These are phyloP conservation scores for Mycena leptocephala DNA, from an alignment of 768 basidiomycete species.

Conservation along the genomic window DNA sequence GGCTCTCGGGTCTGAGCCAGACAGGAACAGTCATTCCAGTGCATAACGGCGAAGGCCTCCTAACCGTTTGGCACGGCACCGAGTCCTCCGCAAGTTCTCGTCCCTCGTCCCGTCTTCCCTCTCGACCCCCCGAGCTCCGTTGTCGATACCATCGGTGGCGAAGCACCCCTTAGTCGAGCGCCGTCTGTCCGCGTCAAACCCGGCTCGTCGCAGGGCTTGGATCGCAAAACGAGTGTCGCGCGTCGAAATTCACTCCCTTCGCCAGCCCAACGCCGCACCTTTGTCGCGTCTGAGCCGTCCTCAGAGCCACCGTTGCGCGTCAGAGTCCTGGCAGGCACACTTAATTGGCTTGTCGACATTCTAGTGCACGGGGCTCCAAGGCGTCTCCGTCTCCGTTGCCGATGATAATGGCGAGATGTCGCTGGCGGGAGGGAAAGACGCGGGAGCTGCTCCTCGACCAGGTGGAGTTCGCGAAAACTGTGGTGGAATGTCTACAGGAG, in stretches of 20 bases:
- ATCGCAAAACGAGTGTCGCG: constrained; percentile 84
- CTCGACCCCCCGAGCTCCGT: constrained; percentile 82
- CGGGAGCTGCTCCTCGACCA: constrained; percentile 82
- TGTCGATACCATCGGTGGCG: constrained; percentile 55
- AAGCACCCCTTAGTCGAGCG: constrained; percentile 67
- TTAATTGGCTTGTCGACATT: constrained; percentile 82
- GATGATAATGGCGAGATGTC: constrained; percentile 93
- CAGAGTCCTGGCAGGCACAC: constrained; percentile 83
- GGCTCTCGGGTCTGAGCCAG: constrained; percentile 61
- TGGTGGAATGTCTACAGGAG: constrained; percentile 92
- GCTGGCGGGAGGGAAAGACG: constrained; percentile 80
- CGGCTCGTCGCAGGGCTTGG: constrained; percentile 75
- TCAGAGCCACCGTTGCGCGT: constrained; percentile 84
- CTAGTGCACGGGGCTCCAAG: constrained; percentile 85
- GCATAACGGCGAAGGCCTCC: constrained; percentile 58
- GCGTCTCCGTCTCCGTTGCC: constrained; percentile 85
- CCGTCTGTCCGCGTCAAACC: constrained; percentile 89
- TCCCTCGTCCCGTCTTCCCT: constrained; percentile 74
- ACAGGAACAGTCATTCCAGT: constrained; percentile 83
- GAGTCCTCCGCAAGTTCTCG: constrained; percentile 65
- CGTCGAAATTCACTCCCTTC: constrained; percentile 87
- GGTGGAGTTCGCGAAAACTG: constrained; percentile 77
- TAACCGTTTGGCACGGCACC: too few species aligned
- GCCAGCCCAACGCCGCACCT: constrained; percentile 73
- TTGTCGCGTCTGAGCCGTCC: constrained; percentile 74